Percentiles rank a stretch among this genome's conserved stretches.
Evolutionary conservation across 345 rosid species (phyloP).

Genomic region (Toxicodendron radicans): DNA sequence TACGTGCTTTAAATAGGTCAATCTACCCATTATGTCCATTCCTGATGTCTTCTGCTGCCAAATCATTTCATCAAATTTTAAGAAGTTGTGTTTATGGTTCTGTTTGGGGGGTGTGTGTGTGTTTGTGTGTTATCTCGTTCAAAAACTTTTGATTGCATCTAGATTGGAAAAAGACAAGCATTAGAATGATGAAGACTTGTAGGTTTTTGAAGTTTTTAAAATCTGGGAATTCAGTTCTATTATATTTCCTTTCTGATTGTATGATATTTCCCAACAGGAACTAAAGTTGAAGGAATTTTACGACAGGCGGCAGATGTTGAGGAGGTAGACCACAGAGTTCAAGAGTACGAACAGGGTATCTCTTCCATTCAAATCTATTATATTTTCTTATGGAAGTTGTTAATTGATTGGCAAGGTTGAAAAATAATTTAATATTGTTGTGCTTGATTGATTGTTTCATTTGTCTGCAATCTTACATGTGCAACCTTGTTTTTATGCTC

Average conservation of each 20-base stretch:
- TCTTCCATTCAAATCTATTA: slow-evolving; percentile 18
- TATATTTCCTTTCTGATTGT: slow-evolving; percentile 5
- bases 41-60: too few species aligned
- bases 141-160: too few species aligned
- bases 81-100: too few species aligned
- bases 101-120: too few species aligned
- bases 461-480: slow-evolving; percentile 15
- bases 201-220: background rate
- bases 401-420: slow-evolving; percentile 1
- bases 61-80: too few species aligned
- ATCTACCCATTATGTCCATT: too few species aligned
- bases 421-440: background rate
- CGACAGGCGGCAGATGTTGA: slow-evolving; percentile 97
- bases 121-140: too few species aligned
- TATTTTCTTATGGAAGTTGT: slow-evolving; percentile 14
- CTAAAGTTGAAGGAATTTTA: slow-evolving; percentile 83
- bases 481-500: slow-evolving; percentile 7
- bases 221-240: background rate
- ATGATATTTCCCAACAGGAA: slow-evolving; percentile 51
- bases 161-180: too few species aligned
- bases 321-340: slow-evolving; percentile 94
- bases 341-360: slow-evolving; percentile 92
- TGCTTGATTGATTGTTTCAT: slow-evolving; percentile 11
- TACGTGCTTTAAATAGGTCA: background rate
- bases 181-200: background rate